Evolutionary conservation across 495 filamentous ascomycete genomes (phyloP).

Genomic region (Annulohypoxylon stygium): DNA sequence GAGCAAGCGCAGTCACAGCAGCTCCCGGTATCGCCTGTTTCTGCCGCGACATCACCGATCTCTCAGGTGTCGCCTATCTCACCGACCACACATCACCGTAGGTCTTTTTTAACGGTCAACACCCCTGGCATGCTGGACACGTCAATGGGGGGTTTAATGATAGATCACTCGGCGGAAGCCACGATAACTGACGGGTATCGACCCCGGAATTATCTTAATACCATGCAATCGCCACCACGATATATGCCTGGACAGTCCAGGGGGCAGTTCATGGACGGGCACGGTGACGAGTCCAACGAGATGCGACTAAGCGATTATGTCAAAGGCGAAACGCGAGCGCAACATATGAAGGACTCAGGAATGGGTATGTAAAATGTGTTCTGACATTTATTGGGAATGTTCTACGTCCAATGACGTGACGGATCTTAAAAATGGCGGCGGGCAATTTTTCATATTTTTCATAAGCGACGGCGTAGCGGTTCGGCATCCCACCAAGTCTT

Average conservation of each 20-base stretch:
- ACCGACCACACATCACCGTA: conserved; percentile 19
- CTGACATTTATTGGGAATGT: neutral
- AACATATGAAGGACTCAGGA: conserved; percentile 55
- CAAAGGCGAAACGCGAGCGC: conserved; percentile 55
- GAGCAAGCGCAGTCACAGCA: conserved; percentile 12
- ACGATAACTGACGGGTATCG: conserved; percentile 54
- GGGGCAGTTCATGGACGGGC: conserved; percentile 53
- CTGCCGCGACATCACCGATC: conserved; percentile 32
- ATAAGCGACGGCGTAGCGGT: conserved; percentile 40
- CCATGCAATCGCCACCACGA: conserved; percentile 41
- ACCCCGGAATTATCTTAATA: conserved; percentile 40
- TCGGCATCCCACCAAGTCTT: neutral
- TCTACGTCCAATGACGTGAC: neutral
- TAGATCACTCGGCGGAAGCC: conserved; percentile 43
- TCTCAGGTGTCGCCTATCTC: conserved; percentile 44
- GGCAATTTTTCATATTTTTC: conserved; percentile 16
- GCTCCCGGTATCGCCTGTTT: conserved; percentile 40
- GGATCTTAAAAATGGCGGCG: conserved; percentile 8
- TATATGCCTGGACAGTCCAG: conserved; percentile 40
- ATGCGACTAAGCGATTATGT: conserved; percentile 57
- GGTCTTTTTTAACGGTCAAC: conserved; percentile 22
- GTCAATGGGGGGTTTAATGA: conserved; percentile 32
- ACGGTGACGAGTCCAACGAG: conserved; percentile 53
- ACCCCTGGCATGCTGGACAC: conserved; percentile 28
- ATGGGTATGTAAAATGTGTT: conserved; percentile 23